These are phyloP conservation scores for Pseudonitzschia multistriata DNA, from an alignment of 108 stramenopile genomes.

Conservation along the genomic window DNA sequence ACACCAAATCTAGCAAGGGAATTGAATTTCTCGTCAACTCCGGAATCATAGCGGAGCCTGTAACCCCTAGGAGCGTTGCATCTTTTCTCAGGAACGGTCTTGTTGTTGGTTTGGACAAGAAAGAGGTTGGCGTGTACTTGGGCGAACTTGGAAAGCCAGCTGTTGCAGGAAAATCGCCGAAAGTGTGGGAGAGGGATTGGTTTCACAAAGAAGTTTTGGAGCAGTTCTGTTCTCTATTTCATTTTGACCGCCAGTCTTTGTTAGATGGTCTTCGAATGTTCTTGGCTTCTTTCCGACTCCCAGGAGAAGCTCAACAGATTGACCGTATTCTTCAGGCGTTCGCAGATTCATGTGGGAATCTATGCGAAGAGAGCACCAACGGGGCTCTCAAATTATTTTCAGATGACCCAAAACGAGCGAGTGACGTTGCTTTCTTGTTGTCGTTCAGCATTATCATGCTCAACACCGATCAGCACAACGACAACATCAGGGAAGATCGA, in stretches of 20 bases:
- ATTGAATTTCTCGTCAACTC: constrained; percentile 64
- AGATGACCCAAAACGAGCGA: constrained; percentile 77
- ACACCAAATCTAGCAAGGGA: constrained; percentile 70
- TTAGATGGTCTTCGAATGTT: constrained; percentile 92
- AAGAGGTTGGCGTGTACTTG: constrained; percentile 85
- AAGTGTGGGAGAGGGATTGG: constrained; percentile 74
- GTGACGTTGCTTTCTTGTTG: constrained; percentile 92
- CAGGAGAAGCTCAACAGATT: constrained; percentile 92
- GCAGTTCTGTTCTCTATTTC: constrained; percentile 75
- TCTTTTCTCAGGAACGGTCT: constrained; percentile 85
- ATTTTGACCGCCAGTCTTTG: constrained; percentile 79
- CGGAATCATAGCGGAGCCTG: constrained; percentile 68
- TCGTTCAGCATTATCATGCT: constrained; percentile 97
- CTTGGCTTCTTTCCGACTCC: constrained; percentile 90
- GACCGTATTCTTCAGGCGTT: constrained; percentile 90
- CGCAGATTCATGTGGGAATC: constrained; percentile 72
- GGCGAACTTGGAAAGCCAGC: constrained; percentile 83
- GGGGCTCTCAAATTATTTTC: constrained; percentile 68
- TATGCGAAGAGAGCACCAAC: constrained; percentile 74
- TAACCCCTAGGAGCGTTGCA: constrained; percentile 80
- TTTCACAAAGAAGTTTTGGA: constrained; percentile 88
- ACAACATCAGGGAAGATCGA: constrained; percentile 90
- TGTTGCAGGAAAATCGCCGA: constrained; percentile 52
- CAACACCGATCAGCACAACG: constrained; percentile 98
- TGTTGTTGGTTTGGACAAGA: constrained; percentile 86